phyloP scores from a whole-genome alignment of 2,329 filamentous ascomycete species.

The Alternaria sp. region DNA sequence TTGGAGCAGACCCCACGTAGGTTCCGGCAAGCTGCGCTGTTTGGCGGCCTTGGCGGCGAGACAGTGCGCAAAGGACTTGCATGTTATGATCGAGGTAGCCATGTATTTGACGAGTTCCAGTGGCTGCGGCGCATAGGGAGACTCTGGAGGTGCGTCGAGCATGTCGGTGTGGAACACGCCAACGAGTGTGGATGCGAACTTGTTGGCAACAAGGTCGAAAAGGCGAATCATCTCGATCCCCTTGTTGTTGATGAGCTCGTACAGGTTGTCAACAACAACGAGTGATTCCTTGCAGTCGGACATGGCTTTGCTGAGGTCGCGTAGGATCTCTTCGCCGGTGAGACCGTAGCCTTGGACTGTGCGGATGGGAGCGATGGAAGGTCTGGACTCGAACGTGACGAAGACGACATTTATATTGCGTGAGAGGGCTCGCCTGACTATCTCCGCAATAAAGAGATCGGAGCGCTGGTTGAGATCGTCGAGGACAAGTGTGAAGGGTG shows the following conservation, averaged over 20 bases:
- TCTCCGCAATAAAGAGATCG: constrained; percentile 74
- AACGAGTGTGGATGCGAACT: constrained; percentile 74
- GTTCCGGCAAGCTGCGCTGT: constrained; percentile 77
- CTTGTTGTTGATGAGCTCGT: constrained; percentile 62
- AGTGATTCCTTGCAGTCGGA: constrained; percentile 55
- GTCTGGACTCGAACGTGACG: constrained; percentile 79
- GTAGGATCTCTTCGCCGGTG: constrained; percentile 62
- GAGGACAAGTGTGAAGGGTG: constrained; percentile 85
- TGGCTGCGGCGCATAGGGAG: constrained; percentile 60
- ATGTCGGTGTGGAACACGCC: constrained; percentile 86
- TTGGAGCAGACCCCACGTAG: constrained; percentile 80
- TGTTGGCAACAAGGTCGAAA: constrained; percentile 74
- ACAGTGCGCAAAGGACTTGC: constrained; percentile 77
- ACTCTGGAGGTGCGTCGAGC: constrained; percentile 55
- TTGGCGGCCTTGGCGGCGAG: constrained; percentile 77
- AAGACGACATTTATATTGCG: constrained; percentile 73
- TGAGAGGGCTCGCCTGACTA: constrained; percentile 70
- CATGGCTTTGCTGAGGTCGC: constrained; percentile 31
- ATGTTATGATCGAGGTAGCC: constrained; percentile 83
- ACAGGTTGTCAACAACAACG: constrained; percentile 82
- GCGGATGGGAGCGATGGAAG: constrained; percentile 69
- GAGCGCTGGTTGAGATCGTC: constrained; percentile 87
- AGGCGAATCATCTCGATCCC: constrained; percentile 64
- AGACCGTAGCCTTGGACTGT: constrained; percentile 72
- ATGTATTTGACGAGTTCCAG: constrained; percentile 81